A percentile compares a stretch with the other conserved stretches of the same genome.
These are phyloP conservation scores for Tagetes patula DNA, from an alignment of 129 eudicot species.

Conservation along the genomic window DNA sequence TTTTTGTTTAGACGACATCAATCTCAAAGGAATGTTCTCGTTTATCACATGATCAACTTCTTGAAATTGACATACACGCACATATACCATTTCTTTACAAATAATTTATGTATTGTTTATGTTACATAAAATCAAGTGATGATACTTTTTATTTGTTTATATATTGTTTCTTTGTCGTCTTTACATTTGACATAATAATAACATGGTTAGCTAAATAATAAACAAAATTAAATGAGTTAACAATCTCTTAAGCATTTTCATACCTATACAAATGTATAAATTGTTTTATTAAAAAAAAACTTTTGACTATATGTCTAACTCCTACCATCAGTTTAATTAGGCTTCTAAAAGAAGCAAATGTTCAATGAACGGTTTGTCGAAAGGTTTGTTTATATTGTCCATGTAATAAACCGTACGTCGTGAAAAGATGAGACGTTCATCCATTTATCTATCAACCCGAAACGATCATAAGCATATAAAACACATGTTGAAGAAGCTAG, in stretches of 20 bases:
- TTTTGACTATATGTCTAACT: no score
- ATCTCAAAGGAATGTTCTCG: slow-evolving; percentile 32
- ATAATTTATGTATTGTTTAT: not conserved
- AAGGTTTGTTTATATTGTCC: no score
- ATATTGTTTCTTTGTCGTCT: not conserved
- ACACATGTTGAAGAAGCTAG: no score
- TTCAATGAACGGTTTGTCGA: no score
- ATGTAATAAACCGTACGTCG: no score
- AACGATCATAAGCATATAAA: no score
- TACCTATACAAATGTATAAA: not conserved
- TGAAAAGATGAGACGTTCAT: no score
- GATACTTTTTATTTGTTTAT: not conserved
- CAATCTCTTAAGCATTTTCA: not conserved
- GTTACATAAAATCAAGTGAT: not conserved
- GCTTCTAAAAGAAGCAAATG: no score
- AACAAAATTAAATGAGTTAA: not conserved
- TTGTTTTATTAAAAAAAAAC: not conserved
- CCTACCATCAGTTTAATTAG: no score
- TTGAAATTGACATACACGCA: not conserved
- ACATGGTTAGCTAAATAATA: not conserved
- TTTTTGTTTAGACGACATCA: slow-evolving; percentile 9
- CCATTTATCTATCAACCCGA: no score
- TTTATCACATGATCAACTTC: slow-evolving; percentile 12
- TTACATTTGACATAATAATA: not conserved
- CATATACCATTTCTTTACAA: not conserved